These are phyloP conservation scores for Colletotrichum truncatum DNA, from an alignment of 2,329 filamentous ascomycete species.

Conservation along the genomic window DNA sequence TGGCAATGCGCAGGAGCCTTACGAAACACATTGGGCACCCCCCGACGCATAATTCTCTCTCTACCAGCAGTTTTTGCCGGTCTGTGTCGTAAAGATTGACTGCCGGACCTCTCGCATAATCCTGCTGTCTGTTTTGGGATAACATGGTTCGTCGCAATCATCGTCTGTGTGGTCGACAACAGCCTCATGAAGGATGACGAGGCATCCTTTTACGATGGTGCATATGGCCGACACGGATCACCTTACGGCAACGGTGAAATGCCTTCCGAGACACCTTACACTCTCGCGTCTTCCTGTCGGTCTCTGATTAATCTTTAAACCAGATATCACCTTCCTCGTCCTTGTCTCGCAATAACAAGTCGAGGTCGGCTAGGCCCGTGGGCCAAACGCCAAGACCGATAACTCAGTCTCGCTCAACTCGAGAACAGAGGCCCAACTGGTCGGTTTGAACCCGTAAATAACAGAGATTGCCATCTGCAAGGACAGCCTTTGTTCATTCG, in stretches of 20 bases:
- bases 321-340: not conserved
- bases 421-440: not conserved
- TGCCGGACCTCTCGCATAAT: not conserved
- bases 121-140: not conserved
- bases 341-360: not conserved
- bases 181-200: slow-evolving; percentile 5
- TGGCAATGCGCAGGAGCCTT: not conserved
- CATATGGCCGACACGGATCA: not conserved
- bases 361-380: not conserved
- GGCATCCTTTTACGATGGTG: not conserved
- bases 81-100: not conserved
- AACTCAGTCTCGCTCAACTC: not conserved
- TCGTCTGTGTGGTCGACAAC: not conserved
- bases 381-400: not conserved
- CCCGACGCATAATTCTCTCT: slow-evolving; percentile 1
- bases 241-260: not conserved
- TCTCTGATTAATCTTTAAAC: not conserved
- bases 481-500: slow-evolving; percentile 4
- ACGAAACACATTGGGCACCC: slow-evolving; percentile 1
- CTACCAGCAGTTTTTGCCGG: slow-evolving; percentile 2
- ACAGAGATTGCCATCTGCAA: not conserved
- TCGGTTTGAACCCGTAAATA: not conserved
- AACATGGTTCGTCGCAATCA: slow-evolving; percentile 15
- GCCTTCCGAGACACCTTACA: not conserved
- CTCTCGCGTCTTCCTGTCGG: not conserved